Evolutionary conservation across 1,284 basidiomycete genomes (phyloP), one percentile per base, ranked within the genome.

Genomic region (Moesziomyces sp.): DNA sequence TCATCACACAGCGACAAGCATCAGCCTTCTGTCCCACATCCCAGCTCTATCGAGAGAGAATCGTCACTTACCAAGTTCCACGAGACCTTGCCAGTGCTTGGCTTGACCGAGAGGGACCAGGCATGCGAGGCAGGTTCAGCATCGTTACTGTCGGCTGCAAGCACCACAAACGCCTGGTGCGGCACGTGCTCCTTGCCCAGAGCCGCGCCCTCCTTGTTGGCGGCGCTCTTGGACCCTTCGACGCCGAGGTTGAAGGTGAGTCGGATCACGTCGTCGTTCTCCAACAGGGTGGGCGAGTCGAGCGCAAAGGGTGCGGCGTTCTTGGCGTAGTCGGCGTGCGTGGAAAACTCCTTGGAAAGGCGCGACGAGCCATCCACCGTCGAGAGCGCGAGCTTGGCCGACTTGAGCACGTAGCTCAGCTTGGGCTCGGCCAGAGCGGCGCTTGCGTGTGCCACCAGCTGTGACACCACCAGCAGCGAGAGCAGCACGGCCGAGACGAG

Each of bases 251-350:
- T 66, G 53, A 77, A 74, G 8, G 48, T 59, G 44, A 77, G 58
- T 18, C 71, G 46, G 50, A 77, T 64, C 43, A 77, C 71, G 56
- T 77, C 75, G 38, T 77, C 75, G 28, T 64, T 67, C 40, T 77
- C 75, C 21, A 77, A 53, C 58, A 56, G 68, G 7, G 58, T 68
- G 11, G 73, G 73, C 6, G 19, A 35, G 23, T 43, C 10, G 0
- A 71, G 67, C 13, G 57, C 64, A 30, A 71, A 74, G 3, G 72
- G 63, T 7, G 72, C n/a, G 21, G 47, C 38, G 44, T 63, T 66
- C 33, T 61, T 46, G 33, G 62, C 54, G 46, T 63, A 67, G 57
- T 74, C 67, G 10, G 67, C 3, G 6, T 55, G n/a, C 10, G 72
- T 74, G 16, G 62, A 50, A 46, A 75, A 68, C 24, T 60, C 54